Percentiles rank a stretch among this genome's conserved stretches.
phyloP scores from a whole-genome alignment of 768 basidiomycete species.

The Kwoniella sp. region DNA sequence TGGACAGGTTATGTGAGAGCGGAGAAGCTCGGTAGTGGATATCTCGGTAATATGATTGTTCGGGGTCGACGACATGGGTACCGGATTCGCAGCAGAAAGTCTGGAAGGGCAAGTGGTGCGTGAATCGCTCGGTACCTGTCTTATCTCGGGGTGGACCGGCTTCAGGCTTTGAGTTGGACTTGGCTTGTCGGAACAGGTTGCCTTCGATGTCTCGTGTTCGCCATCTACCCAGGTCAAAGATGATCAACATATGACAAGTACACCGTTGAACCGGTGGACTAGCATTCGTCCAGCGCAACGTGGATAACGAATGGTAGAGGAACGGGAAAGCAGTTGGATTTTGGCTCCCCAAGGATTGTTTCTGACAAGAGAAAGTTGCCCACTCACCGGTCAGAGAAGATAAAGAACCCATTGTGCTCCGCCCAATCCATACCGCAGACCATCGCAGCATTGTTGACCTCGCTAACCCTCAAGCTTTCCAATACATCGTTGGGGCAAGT shows the following conservation, averaged over 20 bases:
- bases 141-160: constrained; percentile 90
- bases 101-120: constrained; percentile 92
- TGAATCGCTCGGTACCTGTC: constrained; percentile 77
- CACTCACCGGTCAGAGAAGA: constrained; percentile 90
- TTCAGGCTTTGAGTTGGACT: constrained; percentile 85
- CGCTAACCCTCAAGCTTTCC: constrained; percentile 88
- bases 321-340: too few species aligned
- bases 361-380: too few species aligned
- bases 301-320: too few species aligned
- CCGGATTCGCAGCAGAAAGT: constrained; percentile 99
- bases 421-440: constrained; percentile 99
- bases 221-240: constrained; percentile 65
- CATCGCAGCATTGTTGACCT: constrained; percentile 91
- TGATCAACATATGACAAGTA: too few species aligned
- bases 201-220: constrained; percentile 96
- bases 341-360: too few species aligned
- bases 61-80: constrained; percentile 93
- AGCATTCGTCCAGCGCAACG: too few species aligned
- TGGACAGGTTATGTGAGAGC: constrained; percentile 73
- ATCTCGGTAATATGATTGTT: constrained; percentile 91
- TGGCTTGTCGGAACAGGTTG: constrained; percentile 95
- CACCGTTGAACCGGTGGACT: too few species aligned
- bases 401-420: constrained; percentile 94
- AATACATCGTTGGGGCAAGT: constrained; percentile 98
- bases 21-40: constrained; percentile 79